Conservation (phyloP, 2,329 filamentous ascomycete genomes). For the Colletotrichum chrysophilum region DNA sequence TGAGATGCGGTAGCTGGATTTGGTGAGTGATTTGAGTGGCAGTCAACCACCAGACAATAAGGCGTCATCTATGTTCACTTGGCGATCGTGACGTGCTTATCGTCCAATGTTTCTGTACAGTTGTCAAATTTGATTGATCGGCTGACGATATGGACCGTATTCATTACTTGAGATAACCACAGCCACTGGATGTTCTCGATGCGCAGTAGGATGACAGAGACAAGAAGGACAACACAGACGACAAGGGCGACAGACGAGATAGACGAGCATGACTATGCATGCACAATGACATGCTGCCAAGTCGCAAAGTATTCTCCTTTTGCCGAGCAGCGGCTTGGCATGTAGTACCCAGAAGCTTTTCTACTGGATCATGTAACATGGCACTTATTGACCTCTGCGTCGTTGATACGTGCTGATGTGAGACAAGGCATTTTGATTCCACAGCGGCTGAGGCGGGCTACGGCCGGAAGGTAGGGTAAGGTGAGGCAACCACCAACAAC, state of each 20-base stretch:
- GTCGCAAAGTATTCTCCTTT: background rate
- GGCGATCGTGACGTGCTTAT: no score
- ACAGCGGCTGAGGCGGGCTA: background rate
- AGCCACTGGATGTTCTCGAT: no score
- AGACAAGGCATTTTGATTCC: background rate
- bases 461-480: background rate
- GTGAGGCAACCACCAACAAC: background rate
- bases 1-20: no score
- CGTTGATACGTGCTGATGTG: background rate
- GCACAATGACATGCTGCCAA: background rate
- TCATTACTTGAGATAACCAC: no score
- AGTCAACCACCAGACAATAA: no score
- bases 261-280: background rate
- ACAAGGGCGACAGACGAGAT: no score
- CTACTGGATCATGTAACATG: background rate
- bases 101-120: no score
- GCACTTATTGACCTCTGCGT: background rate
- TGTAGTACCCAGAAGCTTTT: accelerated
- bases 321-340: background rate
- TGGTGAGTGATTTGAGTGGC: background rate
- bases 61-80: no score
- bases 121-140: no score
- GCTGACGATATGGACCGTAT: no score
- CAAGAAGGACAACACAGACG: no score
- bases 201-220: no score